phyloP scores from a whole-genome alignment of 306 rosid species.

The Pyrus betulifolia region DNA sequence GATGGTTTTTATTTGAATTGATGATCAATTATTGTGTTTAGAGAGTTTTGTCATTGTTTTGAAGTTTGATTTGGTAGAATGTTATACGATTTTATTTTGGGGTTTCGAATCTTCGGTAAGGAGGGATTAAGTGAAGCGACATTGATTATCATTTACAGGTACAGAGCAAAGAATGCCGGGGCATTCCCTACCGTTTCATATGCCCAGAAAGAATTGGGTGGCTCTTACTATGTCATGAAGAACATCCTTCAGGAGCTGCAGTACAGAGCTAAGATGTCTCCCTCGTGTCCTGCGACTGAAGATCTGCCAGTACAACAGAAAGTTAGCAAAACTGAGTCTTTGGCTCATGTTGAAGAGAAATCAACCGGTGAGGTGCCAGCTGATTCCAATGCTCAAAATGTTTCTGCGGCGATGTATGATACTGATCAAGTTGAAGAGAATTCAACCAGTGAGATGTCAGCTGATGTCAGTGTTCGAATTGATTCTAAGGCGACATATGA shows the following conservation, averaged over 20 bases:
- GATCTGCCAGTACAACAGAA: constrained; percentile 4
- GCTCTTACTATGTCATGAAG: constrained; percentile 42
- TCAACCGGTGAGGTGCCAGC: constrained; percentile 13
- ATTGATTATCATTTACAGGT: constrained; percentile 26
- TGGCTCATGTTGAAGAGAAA: constrained; percentile 8
- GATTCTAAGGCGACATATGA: constrained; percentile 7
- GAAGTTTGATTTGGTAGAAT: not conserved
- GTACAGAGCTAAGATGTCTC: constrained; percentile 24
- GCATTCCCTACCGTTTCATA: constrained; percentile 28
- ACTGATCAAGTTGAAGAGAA: constrained; percentile 10
- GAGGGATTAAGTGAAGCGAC: not conserved
- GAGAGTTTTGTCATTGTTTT: not conserved
- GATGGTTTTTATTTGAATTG: not conserved
- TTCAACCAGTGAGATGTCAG: constrained; percentile 9
- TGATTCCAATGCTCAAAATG: constrained; percentile 1
- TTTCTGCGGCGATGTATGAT: constrained; percentile 6
- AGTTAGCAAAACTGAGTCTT: not conserved
- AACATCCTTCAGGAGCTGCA: constrained; percentile 49
- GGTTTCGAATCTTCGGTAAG: not conserved
- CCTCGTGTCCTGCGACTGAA: not conserved
- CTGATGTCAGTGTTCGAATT: constrained; percentile 5
- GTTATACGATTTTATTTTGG: not conserved
- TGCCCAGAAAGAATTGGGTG: constrained; percentile 47
- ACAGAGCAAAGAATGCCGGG: constrained; percentile 50
- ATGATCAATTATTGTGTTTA: not conserved